A percentile compares a stretch with the other conserved stretches of the same genome.
phyloP scores from a whole-genome alignment of 2,329 filamentous ascomycete genomes.

The Madurella fahalii region DNA sequence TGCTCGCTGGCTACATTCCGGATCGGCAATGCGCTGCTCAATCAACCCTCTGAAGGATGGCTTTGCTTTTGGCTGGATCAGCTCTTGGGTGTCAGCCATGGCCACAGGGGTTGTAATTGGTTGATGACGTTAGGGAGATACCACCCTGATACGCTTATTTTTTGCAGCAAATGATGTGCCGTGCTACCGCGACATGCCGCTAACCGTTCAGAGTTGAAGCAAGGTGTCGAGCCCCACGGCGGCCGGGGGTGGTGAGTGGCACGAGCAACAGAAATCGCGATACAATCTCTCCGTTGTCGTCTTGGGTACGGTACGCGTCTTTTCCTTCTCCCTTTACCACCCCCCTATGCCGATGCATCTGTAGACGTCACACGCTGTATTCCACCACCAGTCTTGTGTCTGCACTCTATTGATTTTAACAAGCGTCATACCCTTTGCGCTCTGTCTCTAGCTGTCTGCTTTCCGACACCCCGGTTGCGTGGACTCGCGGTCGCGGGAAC shows the following conservation, averaged over 20 bases:
- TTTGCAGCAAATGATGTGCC: constrained; percentile 8
- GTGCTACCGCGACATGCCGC: constrained; percentile 21
- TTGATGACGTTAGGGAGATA: constrained; percentile 16
- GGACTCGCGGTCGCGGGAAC: background rate
- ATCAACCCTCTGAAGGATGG: background rate
- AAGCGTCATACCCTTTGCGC: background rate
- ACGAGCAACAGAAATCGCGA: constrained; percentile 19
- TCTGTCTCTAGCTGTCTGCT: too few species aligned
- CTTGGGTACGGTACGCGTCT: constrained; percentile 27
- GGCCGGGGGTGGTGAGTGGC: constrained; percentile 12
- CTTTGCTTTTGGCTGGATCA: background rate
- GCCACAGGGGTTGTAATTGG: background rate
- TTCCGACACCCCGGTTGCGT: background rate
- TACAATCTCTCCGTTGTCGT: constrained; percentile 18
- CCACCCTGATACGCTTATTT: background rate
- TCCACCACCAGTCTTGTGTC: background rate
- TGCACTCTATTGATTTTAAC: background rate
- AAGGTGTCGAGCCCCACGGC: constrained; percentile 14
- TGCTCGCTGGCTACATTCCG: too few species aligned
- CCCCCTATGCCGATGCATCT: constrained; percentile 15
- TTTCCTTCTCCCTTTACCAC: constrained; percentile 12
- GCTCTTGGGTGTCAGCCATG: too few species aligned
- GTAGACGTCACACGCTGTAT: constrained; percentile 5
- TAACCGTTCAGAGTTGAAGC: constrained; percentile 20
- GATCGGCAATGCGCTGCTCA: too few species aligned